Conservation (phyloP, 495 filamentous ascomycete species). For the Zalerion maritima region DNA sequence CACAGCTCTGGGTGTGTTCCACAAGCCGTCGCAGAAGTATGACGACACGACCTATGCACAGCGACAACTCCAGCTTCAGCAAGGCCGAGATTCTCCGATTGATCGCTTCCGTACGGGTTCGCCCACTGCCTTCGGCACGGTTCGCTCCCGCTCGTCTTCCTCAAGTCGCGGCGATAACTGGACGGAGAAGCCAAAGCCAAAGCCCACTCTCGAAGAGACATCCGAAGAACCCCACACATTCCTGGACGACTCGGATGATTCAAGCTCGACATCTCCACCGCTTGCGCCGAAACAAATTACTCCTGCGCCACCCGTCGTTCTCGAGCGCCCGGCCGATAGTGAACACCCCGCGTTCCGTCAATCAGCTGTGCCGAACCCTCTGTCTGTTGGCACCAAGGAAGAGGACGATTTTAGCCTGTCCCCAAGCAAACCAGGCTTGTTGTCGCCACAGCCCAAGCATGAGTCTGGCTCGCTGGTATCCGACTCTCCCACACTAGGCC, state of each 20-base stretch:
- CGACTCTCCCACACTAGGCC: conserved; percentile 74
- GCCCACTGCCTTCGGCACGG: conserved; percentile 11
- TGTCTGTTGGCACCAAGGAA: conserved; percentile 13
- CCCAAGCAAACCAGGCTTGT: conserved; percentile 8
- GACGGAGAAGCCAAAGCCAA: conserved; percentile 8
- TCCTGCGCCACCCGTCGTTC: conserved; percentile 12
- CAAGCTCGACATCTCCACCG: conserved; percentile 13
- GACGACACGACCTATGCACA: conserved; percentile 76
- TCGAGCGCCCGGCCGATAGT: conserved; percentile 26
- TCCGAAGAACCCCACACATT: conserved; percentile 27
- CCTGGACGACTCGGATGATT: conserved; percentile 16
- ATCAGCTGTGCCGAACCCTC: conserved; percentile 20
- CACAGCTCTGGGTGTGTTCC: conserved; percentile 71
- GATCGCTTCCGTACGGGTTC: conserved; percentile 19
- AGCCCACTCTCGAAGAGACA: conserved; percentile 6
- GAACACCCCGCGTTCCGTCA: conserved; percentile 32
- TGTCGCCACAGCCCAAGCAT: conserved; percentile 12
- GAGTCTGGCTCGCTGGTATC: conserved; percentile 16
- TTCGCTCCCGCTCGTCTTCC: conserved; percentile 20
- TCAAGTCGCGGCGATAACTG: conserved; percentile 11
- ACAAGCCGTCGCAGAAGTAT: conserved; percentile 59
- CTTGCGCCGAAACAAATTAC: conserved; percentile 7
- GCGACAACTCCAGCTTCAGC: conserved; percentile 64
- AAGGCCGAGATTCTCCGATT: conserved; percentile 42
- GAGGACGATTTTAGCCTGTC: conserved; percentile 11